Evolutionary conservation across 2,329 filamentous ascomycete species (phyloP), one percentile per base, ranked within the genome.

Genomic region (Stagonosporopsis vannaccii): DNA sequence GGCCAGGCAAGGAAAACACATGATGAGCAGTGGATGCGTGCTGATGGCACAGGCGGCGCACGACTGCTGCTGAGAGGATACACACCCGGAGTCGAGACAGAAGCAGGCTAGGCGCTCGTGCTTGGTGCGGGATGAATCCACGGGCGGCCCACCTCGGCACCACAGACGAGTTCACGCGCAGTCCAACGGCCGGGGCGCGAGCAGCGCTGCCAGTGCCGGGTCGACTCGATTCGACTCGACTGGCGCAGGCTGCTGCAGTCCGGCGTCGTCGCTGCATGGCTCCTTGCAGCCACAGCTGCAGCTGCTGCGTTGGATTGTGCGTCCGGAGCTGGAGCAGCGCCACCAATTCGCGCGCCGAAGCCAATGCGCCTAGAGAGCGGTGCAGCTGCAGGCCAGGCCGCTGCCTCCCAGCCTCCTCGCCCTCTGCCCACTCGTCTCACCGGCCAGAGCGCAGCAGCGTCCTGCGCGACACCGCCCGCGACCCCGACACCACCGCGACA

Each of bases 21-120:
- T 68, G 64, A 70, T 60, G 44, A 52, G 12, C 20, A 19, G 19
- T 40, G 8, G 52, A 64, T 65, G 66, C 60, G 61, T 60, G 58
- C 48, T 30, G 35, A 51, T 59, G 57, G 61, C 55, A 56, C 41
- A 22, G 33, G 35, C 50, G 55, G 49, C 51, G 56, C 59, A 58
- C 44, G n/a, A n/a, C 39, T 28, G 7, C 17, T 32, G 41, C 25
- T 28, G 44, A 3, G 35, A 20, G 17, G 56, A 43, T 47, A 60
- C 60, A 58, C 33, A 33, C 15, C 32, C 39, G 46, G 51, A 51
- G 45, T 46, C 39, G 25, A 51, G 46, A 46, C 6, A 33, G 23
- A 49, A 39, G 35, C 20, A 35, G 32, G n/a, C 35, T 23, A 43
- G 25, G 19, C 25, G 51, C 44, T 39, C 32, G 39, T 43, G 44